Percentiles rank a stretch among this genome's conserved stretches.
Evolutionary conservation across 2,329 filamentous ascomycete genomes (phyloP).

Genomic region (Cercospora canescens): DNA sequence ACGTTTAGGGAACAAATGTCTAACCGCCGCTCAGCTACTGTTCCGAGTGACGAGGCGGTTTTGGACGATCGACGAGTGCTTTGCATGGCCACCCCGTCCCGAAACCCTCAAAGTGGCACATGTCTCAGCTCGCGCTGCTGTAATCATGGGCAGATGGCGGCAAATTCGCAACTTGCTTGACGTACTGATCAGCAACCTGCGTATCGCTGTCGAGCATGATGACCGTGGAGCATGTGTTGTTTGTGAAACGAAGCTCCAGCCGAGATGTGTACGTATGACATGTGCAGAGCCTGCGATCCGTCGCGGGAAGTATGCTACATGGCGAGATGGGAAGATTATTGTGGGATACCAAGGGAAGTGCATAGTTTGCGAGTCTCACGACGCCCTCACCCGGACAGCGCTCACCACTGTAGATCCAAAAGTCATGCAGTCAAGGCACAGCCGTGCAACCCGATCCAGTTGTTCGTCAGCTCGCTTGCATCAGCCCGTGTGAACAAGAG

Average conservation of each 20-base stretch:
- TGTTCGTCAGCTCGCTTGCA: conserved; percentile 6
- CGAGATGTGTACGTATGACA: conserved; percentile 9
- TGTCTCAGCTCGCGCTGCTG: conserved; percentile 4
- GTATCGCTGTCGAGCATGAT: conserved; percentile 2
- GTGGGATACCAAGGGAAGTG: neutral
- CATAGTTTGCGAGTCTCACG: conserved; percentile 6
- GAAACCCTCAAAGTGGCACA: conserved; percentile 7
- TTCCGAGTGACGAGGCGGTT: neutral
- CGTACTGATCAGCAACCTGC: conserved; percentile 2
- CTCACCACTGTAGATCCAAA: conserved; percentile 10
- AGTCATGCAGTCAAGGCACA: conserved; percentile 8
- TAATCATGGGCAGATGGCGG: neutral
- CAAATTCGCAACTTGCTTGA: neutral
- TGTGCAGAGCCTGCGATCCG: neutral
- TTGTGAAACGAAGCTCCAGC: conserved; percentile 7
- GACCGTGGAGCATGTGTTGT: conserved; percentile 1
- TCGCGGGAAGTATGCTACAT: conserved; percentile 2
- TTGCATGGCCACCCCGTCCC: neutral
- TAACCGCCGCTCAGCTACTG: neutral
- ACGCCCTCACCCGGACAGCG: neutral
- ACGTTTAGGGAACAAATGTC: neutral
- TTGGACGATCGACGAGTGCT: conserved; percentile 1
- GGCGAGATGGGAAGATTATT: neutral
- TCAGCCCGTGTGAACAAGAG: neutral
- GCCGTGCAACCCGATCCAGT: conserved; percentile 1